These are phyloP conservation scores for Amoebophrya sp. DNA, from an alignment of 169 alveolate genomes.

Conservation along the genomic window DNA sequence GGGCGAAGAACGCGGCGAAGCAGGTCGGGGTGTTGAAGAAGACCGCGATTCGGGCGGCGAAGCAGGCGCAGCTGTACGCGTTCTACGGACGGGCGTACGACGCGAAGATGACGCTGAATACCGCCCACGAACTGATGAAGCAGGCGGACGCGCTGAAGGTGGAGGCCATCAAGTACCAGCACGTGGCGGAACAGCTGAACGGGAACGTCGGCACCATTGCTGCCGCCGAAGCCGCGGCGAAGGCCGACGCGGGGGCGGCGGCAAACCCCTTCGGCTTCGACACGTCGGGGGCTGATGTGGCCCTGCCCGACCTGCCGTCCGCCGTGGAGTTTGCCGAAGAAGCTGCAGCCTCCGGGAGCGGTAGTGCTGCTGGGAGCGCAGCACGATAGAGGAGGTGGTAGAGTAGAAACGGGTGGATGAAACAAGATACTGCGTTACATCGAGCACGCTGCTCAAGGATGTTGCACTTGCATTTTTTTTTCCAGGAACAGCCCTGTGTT, in stretches of 20 bases:
- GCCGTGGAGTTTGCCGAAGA: background rate
- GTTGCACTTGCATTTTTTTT: too few relatives aligned
- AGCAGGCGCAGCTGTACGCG: background rate
- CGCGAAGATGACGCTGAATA: background rate
- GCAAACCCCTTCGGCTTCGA: background rate
- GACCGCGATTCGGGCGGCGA: background rate
- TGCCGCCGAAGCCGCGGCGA: background rate
- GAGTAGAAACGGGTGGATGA: too few relatives aligned
- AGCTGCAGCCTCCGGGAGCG: background rate
- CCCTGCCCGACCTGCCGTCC: background rate
- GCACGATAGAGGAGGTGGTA: too few relatives aligned
- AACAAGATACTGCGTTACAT: too few relatives aligned
- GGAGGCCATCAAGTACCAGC: background rate
- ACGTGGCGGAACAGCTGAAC: background rate
- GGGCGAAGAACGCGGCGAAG: background rate
- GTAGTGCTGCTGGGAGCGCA: background rate
- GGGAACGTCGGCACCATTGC: background rate
- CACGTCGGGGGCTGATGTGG: background rate
- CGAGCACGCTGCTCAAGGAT: too few relatives aligned
- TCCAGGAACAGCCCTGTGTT: too few relatives aligned
- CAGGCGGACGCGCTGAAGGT: slow-evolving; percentile 22
- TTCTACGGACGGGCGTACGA: too few relatives aligned
- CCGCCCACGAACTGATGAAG: background rate
- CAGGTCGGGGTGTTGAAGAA: background rate
- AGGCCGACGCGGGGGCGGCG: background rate